These are phyloP conservation scores for Colletotrichum ledebouriae DNA, from an alignment of 2,329 filamentous ascomycete species.

Conservation along the genomic window DNA sequence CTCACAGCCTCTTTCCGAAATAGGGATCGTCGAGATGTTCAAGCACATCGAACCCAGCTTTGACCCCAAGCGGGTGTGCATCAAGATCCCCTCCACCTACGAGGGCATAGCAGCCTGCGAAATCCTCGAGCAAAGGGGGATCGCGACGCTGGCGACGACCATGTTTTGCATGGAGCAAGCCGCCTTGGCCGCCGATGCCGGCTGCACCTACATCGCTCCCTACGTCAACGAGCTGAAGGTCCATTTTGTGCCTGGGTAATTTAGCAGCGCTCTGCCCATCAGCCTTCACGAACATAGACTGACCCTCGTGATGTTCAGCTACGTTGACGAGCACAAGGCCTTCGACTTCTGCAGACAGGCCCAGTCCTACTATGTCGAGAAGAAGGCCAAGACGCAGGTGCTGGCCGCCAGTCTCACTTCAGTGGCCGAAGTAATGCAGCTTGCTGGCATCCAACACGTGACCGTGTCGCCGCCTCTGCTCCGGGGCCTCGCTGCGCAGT, in stretches of 20 bases:
- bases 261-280: background rate
- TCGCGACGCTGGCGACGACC: constrained; percentile 73
- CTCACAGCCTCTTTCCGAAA: background rate
- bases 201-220: constrained; percentile 73
- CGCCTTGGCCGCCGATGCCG: constrained; percentile 66
- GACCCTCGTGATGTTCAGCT: constrained; percentile 51
- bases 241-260: constrained; percentile 66
- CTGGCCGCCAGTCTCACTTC: constrained; percentile 70
- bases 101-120: constrained; percentile 73
- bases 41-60: constrained; percentile 58
- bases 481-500: constrained; percentile 57
- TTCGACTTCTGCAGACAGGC: constrained; percentile 64
- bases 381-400: constrained; percentile 61
- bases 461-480: constrained; percentile 70
- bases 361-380: constrained; percentile 64
- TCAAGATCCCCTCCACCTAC: constrained; percentile 75
- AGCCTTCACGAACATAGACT: background rate
- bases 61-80: constrained; percentile 65
- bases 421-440: constrained; percentile 68
- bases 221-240: constrained; percentile 76
- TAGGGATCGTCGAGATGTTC: constrained; percentile 66
- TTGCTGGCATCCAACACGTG: constrained; percentile 70
- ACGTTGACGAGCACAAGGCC: constrained; percentile 62
- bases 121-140: constrained; percentile 63
- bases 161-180: constrained; percentile 74